Base-by-base conservation (phyloP, 2,329 filamentous ascomycete species). In the Pestalotiopsis sp. region DNA sequence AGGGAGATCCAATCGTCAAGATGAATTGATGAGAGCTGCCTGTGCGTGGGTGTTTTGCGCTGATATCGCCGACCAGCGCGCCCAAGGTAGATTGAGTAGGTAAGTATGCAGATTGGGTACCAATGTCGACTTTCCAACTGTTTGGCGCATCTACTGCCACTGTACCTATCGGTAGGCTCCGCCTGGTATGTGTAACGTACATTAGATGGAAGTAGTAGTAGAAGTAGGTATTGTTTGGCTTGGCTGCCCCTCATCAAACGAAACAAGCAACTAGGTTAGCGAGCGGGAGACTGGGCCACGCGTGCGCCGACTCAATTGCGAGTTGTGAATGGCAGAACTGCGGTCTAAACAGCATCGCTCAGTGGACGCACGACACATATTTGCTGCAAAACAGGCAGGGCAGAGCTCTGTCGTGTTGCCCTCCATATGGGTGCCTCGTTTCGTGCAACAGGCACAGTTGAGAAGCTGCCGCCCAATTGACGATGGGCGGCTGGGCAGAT, bases 1-100 rank as follows among this genome's bases (percentile, higher is more conserved):
- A 65, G 70, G 66, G 68, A 66, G 69, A 69, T 69, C 75, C 75
- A 77, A 77, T 77, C 38, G 69, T 52, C 61, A 60, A 58, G 64
- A 64, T 62, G 73, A 77, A 77, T 76, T 77, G 75, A 36, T 36
- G 31, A 67, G 67, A 65, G 68, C 67, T 66, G 65, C 67, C 59
- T 67, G 59, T 41, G 56, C 27, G 58, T 63, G 13, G 20, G 45
- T 52, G 45, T 9, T 61, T 31, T 41, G 65, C 23, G 39, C 45
- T 58, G 25, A 23, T 36, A 38, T 57, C 64, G 36, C 65, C 38
- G 61, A 56, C 36, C 58, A 27, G 66, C 52, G 52, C 52, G 36
- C 45, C 45, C 45, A 52, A 52, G 45, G 17, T 52, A 52, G 45
- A 52, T 52, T 52, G 45, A 52, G 23, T 52, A 52, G 45, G 27